Conservation (phyloP, 2,329 filamentous ascomycete species). For the Phaeophleospora eucalypticola region DNA sequence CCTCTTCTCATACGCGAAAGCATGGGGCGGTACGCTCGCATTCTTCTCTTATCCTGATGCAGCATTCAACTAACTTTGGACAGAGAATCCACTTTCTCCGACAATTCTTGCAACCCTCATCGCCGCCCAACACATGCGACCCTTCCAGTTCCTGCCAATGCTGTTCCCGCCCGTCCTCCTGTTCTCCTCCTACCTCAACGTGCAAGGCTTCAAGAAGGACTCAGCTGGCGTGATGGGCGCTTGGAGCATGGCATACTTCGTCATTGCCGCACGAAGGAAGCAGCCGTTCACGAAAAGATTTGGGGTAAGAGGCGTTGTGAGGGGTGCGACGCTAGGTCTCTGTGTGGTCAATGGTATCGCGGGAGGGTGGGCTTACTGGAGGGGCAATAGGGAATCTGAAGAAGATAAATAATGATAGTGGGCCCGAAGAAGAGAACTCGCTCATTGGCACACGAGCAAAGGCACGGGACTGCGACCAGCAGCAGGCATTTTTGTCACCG, state of each 20-base stretch:
- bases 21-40: slow-evolving; percentile 48
- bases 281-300: slow-evolving; percentile 47
- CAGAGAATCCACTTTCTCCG: slow-evolving; percentile 62
- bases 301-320: slow-evolving; percentile 48
- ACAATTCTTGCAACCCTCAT: slow-evolving; percentile 63
- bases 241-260: slow-evolving; percentile 62
- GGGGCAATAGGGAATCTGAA: slow-evolving; percentile 15
- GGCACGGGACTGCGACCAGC: too few relatives aligned
- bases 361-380: slow-evolving; percentile 48
- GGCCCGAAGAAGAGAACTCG: neutral
- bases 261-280: slow-evolving; percentile 58
- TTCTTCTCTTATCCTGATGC: neutral
- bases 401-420: neutral
- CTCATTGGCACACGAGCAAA: neutral
- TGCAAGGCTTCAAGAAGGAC: slow-evolving; percentile 60
- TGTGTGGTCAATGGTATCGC: slow-evolving; percentile 50
- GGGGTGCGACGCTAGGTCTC: slow-evolving; percentile 50
- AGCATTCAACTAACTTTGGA: slow-evolving; percentile 12
- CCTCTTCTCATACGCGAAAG: slow-evolving; percentile 43
- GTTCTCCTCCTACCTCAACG: slow-evolving; percentile 63
- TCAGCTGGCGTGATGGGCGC: slow-evolving; percentile 60
- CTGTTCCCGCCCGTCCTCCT: slow-evolving; percentile 63
- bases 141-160: slow-evolving; percentile 63
- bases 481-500: too few relatives aligned
- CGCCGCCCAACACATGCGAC: slow-evolving; percentile 62